Base-by-base conservation (phyloP, 2,329 filamentous ascomycete species). In the Talaromyces atroroseus region DNA sequence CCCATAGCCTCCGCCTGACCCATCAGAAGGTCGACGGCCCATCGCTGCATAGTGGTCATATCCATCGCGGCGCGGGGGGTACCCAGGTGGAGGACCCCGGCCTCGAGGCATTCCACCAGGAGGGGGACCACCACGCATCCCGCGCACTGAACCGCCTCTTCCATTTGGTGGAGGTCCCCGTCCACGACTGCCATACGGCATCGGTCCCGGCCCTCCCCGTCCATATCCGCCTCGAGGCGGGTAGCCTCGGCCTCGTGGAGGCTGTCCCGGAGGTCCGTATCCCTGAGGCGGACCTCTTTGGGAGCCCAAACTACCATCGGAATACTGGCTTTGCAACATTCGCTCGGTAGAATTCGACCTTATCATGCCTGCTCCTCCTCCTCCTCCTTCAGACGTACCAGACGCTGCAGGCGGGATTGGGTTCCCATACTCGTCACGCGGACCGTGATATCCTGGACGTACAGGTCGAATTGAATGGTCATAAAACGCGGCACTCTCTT, bases 241-340 rank as follows among this genome's bases (percentile, higher is more conserved):
- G 32, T 54, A 56, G 62, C 82, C 84, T 65, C 86, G 78, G 23
- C 83, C 81, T 56, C 82, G 80, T 8, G 77, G 73, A 2, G 24
- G 23, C 10, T 57, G 50, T 40, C 57, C 52, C 34, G 26, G 21
- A 1, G 36, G n/a, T 24, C 71, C 76, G 59, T 78, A 82, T 12
- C 74, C 74, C 57, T 67, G 66, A 14, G 70, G 67, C 10, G 44
- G 44, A n/a, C 72, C 73, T 58, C 71, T 67, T 58, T 68, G 67
- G 14, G 74, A 74, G 8, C 71, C 72, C 64, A 79, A 71, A 34
- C 74, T 76, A 23, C 73, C 72, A 58, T 79, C 72, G 1, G 77
- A 80, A 54, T 73, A 74, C 58, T 79, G 75, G 58, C 74, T 74
- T 57, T 75, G 71, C 56, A 80, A 60, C 42, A 68, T 66, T 10